Conservation (phyloP, 805 yeast species). For the Nakazawaea wyomingensis region DNA sequence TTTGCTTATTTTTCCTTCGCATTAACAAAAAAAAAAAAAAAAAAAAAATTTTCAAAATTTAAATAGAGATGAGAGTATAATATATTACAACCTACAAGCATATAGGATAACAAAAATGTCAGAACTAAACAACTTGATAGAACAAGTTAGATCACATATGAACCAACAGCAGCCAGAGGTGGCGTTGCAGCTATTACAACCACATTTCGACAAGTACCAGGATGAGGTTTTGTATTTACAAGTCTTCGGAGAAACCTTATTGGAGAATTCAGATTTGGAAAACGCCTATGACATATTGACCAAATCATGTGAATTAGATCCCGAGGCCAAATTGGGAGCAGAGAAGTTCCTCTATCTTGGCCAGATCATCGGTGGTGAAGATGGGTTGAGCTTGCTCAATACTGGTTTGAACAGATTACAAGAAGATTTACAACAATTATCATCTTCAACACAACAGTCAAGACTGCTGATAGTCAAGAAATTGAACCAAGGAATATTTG, state of each 20-base stretch:
- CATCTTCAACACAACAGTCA: neutral
- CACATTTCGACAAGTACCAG: constrained; percentile 28
- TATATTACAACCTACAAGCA: neutral
- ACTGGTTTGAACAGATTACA: constrained; percentile 56
- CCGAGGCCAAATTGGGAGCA: constrained; percentile 56
- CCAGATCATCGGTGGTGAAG: constrained; percentile 79
- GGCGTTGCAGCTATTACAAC: constrained; percentile 45
- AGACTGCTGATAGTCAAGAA: constrained; percentile 44
- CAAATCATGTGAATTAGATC: constrained; percentile 64
- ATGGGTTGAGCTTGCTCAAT: constrained; percentile 60
- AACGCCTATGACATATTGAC: constrained; percentile 62
- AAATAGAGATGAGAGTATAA: too few relatives aligned
- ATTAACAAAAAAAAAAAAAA: neutral
- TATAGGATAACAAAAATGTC: neutral
- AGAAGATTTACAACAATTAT: constrained; percentile 22
- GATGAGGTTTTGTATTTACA: constrained; percentile 45
- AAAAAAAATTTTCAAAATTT: neutral
- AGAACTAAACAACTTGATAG: constrained; percentile 18
- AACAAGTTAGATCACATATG: constrained; percentile 38
- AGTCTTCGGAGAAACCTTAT: constrained; percentile 65
- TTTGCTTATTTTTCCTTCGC: neutral
- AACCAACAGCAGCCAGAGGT: constrained; percentile 46
- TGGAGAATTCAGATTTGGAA: constrained; percentile 79
- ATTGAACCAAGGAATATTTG: constrained; percentile 70
- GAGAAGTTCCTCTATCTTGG: constrained; percentile 89